These are phyloP conservation scores for Syncephalis plumigaleata DNA, from an alignment of 371 early-diverging fungal genomes.

Conservation along the genomic window DNA sequence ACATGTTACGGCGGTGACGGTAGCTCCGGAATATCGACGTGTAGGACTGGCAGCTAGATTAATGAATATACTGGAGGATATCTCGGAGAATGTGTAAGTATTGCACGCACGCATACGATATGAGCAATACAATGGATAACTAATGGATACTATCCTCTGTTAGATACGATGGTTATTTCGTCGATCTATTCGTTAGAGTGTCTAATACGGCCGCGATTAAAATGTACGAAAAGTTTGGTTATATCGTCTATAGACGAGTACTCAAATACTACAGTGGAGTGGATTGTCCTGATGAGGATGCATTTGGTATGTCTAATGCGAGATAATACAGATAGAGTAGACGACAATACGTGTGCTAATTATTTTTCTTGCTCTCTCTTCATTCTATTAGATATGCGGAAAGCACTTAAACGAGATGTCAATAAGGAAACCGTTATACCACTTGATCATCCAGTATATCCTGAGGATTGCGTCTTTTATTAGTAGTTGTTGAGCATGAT, in stretches of 20 bases:
- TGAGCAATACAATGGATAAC: no score
- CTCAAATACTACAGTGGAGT: constrained; percentile 73
- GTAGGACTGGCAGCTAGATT: constrained; percentile 79
- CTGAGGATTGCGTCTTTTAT: constrained; percentile 2
- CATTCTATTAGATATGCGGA: constrained; percentile 78
- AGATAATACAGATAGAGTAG: no score
- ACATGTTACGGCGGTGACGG: constrained; percentile 96
- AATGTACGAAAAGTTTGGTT: constrained; percentile 94
- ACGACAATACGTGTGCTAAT: no score
- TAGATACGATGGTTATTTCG: constrained; percentile 83
- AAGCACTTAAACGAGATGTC: constrained; percentile 62
- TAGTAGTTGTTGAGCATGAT: no score
- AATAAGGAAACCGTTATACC: constrained; percentile 35
- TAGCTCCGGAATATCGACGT: constrained; percentile 90
- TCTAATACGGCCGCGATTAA: constrained; percentile 88
- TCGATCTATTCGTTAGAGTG: constrained; percentile 94
- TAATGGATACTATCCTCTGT: not conserved
- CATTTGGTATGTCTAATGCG: constrained; percentile 45
- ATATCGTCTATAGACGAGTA: constrained; percentile 81
- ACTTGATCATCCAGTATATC: constrained; percentile 1
- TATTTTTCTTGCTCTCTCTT: no score
- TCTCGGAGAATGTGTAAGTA: constrained; percentile 62
- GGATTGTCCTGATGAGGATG: constrained; percentile 55
- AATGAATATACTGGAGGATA: constrained; percentile 85
- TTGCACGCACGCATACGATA: not conserved